Evolutionary conservation across 2,329 filamentous ascomycete genomes (phyloP).

Genomic region (Cercospora citrullina): DNA sequence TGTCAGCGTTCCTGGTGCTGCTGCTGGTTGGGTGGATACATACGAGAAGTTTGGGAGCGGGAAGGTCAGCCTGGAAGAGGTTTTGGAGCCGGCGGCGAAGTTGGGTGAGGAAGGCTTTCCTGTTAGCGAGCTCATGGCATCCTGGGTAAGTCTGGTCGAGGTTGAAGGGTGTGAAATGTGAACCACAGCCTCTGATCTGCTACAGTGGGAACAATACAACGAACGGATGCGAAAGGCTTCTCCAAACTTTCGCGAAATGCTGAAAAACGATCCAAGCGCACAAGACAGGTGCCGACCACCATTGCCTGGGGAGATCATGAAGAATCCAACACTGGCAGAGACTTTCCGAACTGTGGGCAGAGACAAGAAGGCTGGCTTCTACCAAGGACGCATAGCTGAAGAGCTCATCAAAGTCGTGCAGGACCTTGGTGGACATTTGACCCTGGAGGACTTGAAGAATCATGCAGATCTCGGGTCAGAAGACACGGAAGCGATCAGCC

Average conservation of each 20-base stretch:
- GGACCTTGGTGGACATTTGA: constrained; percentile 74
- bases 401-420: constrained; percentile 75
- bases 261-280: constrained; percentile 72
- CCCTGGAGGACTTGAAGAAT: constrained; percentile 74
- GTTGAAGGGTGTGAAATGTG: neutral
- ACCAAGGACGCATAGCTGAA: constrained; percentile 78
- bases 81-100: constrained; percentile 79
- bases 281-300: constrained; percentile 73
- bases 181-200: neutral
- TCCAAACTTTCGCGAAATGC: constrained; percentile 82
- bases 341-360: constrained; percentile 78
- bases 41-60: constrained; percentile 87
- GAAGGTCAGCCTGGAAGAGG: constrained; percentile 72
- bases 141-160: constrained; percentile 58
- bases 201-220: constrained; percentile 72
- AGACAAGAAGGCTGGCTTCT: constrained; percentile 88
- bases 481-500: constrained; percentile 78
- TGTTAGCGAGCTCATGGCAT: constrained; percentile 75
- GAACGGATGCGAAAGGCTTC: constrained; percentile 67
- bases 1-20: constrained; percentile 84
- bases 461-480: constrained; percentile 75
- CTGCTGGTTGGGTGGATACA: constrained; percentile 90
- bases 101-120: constrained; percentile 87
- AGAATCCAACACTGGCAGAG: constrained; percentile 74
- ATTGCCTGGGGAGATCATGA: constrained; percentile 80